phyloP scores from a whole-genome alignment of 2,329 filamentous ascomycete genomes.

The Niveomyces coronatus region DNA sequence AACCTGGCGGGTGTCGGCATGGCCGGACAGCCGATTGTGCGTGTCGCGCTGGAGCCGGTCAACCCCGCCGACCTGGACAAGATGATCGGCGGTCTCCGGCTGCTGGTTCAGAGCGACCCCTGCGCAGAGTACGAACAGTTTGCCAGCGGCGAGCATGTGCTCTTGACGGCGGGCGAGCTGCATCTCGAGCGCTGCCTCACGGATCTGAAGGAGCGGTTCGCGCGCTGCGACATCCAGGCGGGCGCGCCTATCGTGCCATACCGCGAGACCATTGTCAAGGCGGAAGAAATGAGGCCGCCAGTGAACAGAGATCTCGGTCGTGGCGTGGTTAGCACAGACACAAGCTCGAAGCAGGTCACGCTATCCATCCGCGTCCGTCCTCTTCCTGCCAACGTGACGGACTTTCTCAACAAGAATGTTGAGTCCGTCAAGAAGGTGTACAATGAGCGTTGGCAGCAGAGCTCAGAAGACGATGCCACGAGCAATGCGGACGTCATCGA shows the following conservation, averaged over 20 bases:
- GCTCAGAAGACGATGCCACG: constrained; percentile 23
- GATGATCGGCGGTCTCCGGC: constrained; percentile 78
- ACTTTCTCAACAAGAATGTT: constrained; percentile 74
- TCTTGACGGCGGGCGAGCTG: constrained; percentile 86
- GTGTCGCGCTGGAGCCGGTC: constrained; percentile 86
- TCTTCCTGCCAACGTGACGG: constrained; percentile 65
- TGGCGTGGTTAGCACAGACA: constrained; percentile 65
- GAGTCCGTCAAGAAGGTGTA: constrained; percentile 72
- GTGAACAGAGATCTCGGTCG: constrained; percentile 78
- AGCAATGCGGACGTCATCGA: constrained; percentile 31
- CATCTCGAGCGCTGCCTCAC: constrained; percentile 91
- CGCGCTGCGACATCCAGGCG: constrained; percentile 87
- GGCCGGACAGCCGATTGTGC: constrained; percentile 80
- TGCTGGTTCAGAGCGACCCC: constrained; percentile 90
- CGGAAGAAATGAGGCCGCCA: constrained; percentile 84
- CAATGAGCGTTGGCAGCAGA: constrained; percentile 50
- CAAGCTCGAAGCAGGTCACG: constrained; percentile 76
- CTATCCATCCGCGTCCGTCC: constrained; percentile 70
- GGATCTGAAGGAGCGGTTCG: constrained; percentile 85
- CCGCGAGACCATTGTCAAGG: constrained; percentile 79
- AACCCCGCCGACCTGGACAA: constrained; percentile 87
- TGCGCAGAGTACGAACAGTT: constrained; percentile 95
- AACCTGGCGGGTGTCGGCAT: constrained; percentile 81
- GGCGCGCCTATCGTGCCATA: constrained; percentile 94
- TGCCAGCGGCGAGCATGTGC: constrained; percentile 85